Base-by-base conservation (phyloP, 306 rosid genomes). In the Canavalia ensiformis region DNA sequence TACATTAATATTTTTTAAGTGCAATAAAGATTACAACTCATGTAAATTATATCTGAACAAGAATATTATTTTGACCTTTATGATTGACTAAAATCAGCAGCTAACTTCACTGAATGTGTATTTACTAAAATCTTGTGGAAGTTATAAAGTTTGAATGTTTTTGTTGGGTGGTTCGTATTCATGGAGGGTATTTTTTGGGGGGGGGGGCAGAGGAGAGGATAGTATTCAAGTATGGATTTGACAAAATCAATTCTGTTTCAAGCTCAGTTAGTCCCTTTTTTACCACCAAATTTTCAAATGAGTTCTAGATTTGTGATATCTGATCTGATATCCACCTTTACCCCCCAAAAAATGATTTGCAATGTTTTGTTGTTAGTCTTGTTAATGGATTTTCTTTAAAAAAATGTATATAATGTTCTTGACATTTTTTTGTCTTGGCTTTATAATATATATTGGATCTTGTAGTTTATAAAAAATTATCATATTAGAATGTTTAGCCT, bases 271-370 rank as follows among this genome's bases (percentile, higher is more conserved):
- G 5, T 63, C 65, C 52, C 28, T 37, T n/a, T 18, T 18, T 69
- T 18, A 49, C 5, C 18, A 39, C 60, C 30, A 57, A 41, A 56
- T 45, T 31, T 41, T 28, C 30, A 10, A 56, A 74, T 46, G 78
- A 60, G 55, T 50, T 72, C 62, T 47, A 59, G 52, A 79, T 70
- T 33, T 66, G 68, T 68, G 55, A 39, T 64, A 41, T 78, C 68
- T 47, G 31, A 13, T 7, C 2, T 58, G 65, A 58, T 25, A 8
- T 9, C 66, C 66, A 37, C 41, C 41, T 0, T 10, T 2, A 13
- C 42, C 28, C 34, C 25, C 56, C 45, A 59, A 5, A 74, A 13
- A 31, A 60, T 9, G 2, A 34, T 33, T 56, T 18, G 34, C 7
- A 12, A 33, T 70, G 42, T 74, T 28, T 69, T 68, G 73, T 58